A percentile compares a stretch with the other conserved stretches of the same genome.
Conservation (phyloP, 768 basidiomycete genomes). For the Melanogaster broomeanus region DNA sequence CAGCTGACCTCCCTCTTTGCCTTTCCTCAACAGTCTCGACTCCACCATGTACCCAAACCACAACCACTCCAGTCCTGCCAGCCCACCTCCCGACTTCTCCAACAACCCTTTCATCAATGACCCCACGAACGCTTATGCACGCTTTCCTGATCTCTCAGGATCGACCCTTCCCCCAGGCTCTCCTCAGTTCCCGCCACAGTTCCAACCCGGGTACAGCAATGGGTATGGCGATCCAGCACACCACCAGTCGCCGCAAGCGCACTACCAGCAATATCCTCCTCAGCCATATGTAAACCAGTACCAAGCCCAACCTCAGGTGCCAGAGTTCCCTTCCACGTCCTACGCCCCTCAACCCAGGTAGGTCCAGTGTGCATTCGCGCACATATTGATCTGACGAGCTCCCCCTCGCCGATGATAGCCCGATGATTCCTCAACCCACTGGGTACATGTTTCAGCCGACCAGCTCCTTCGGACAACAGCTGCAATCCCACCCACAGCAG, state of each 20-base stretch:
- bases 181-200: conserved; percentile 34
- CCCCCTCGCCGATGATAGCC: conserved; percentile 14
- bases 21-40: not conserved
- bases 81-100: conserved; percentile 29
- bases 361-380: not conserved
- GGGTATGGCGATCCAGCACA: conserved; percentile 34
- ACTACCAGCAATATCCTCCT: conserved; percentile 35
- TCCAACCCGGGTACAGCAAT: conserved; percentile 17
- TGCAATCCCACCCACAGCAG: conserved; percentile 33
- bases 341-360: conserved; percentile 26
- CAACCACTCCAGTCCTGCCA: conserved; percentile 37
- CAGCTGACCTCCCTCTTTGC: not conserved
- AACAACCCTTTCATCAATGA: conserved; percentile 75
- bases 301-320: conserved; percentile 20
- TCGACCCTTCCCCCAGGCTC: conserved; percentile 8
- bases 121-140: conserved; percentile 45
- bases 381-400: not conserved
- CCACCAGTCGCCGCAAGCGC: conserved; percentile 38
- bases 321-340: conserved; percentile 20
- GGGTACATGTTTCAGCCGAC: conserved; percentile 47
- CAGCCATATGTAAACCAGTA: conserved; percentile 16
- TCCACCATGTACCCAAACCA: conserved; percentile 42
- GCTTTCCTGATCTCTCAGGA: conserved; percentile 65
- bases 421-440: conserved; percentile 33
- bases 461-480: conserved; percentile 59